phyloP scores from a whole-genome alignment of 495 filamentous ascomycete genomes.

The Beverwykella pulmonaria region DNA sequence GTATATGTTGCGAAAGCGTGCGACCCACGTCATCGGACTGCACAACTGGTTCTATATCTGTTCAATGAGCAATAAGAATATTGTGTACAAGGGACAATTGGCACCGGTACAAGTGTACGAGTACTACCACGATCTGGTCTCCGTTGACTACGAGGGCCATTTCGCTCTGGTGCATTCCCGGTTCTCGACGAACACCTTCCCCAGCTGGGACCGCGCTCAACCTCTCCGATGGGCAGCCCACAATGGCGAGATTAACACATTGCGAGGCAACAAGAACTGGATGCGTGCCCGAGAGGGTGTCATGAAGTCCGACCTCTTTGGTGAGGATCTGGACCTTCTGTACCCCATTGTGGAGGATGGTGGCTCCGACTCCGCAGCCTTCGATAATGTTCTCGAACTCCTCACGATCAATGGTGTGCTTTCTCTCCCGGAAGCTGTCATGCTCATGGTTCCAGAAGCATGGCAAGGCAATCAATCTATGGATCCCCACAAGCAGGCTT shows the following conservation, averaged over 20 bases:
- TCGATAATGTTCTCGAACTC: conserved; percentile 96
- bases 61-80: conserved; percentile 97
- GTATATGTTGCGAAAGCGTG: conserved; percentile 91
- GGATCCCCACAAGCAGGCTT: conserved; percentile 95
- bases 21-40: conserved; percentile 89
- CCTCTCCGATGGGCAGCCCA: conserved; percentile 96
- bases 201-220: conserved; percentile 98
- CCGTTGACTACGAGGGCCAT: conserved; percentile 96
- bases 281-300: conserved; percentile 98
- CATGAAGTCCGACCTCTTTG: conserved; percentile 89
- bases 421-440: conserved; percentile 94
- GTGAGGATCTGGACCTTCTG: conserved; percentile 85
- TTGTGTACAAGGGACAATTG: conserved; percentile 98
- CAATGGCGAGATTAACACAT: conserved; percentile 98
- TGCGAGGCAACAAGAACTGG: conserved; percentile 99
- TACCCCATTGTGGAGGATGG: conserved; percentile 98
- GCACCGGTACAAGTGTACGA: conserved; percentile 97
- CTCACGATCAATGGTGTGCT: conserved; percentile 96
- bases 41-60: conserved; percentile 99
- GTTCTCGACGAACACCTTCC: conserved; percentile 99
- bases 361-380: conserved; percentile 96
- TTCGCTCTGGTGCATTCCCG: conserved; percentile 98
- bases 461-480: conserved; percentile 95
- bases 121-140: conserved; percentile 97
- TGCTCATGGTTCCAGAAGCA: conserved; percentile 98